These are phyloP conservation scores for Linum usitatissimum DNA, from an alignment of 345 rosid species.

Conservation along the genomic window DNA sequence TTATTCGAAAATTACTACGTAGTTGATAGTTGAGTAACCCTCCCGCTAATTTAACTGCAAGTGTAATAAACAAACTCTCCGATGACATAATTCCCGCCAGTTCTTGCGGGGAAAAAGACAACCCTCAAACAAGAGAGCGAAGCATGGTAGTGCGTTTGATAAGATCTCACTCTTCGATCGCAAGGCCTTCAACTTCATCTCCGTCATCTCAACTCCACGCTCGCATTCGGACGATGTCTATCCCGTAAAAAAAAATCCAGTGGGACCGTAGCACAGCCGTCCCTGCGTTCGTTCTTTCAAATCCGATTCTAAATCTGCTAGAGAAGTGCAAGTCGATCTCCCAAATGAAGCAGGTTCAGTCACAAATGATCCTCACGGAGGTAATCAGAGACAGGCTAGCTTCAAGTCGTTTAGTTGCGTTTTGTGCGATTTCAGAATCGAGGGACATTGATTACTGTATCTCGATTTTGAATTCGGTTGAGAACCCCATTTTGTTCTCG, in stretches of 20 bases:
- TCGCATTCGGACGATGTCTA: slow-evolving; percentile 26
- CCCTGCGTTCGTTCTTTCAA: slow-evolving; percentile 35
- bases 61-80: no score
- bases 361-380: slow-evolving; percentile 49
- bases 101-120: no score
- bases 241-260: slow-evolving; percentile 29
- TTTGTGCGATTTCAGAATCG: slow-evolving; percentile 49
- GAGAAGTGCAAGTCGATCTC: slow-evolving; percentile 42
- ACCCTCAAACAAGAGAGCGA: no score
- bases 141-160: background rate
- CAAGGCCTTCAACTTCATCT: slow-evolving; percentile 13
- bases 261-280: slow-evolving; percentile 32
- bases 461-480: slow-evolving; percentile 33
- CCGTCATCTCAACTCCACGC: slow-evolving; percentile 16
- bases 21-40: no score
- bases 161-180: slow-evolving; percentile 17
- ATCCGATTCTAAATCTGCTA: slow-evolving; percentile 46
- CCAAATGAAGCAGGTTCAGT: slow-evolving; percentile 65
- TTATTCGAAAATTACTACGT: no score
- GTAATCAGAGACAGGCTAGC: slow-evolving; percentile 43
- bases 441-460: slow-evolving; percentile 46
- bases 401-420: slow-evolving; percentile 54
- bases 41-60: no score
- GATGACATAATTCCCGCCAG: no score
- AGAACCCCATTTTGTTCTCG: slow-evolving; percentile 40